Conservation (phyloP, 176 grass and related monocot genomes). For the Aegilops speltoides region DNA sequence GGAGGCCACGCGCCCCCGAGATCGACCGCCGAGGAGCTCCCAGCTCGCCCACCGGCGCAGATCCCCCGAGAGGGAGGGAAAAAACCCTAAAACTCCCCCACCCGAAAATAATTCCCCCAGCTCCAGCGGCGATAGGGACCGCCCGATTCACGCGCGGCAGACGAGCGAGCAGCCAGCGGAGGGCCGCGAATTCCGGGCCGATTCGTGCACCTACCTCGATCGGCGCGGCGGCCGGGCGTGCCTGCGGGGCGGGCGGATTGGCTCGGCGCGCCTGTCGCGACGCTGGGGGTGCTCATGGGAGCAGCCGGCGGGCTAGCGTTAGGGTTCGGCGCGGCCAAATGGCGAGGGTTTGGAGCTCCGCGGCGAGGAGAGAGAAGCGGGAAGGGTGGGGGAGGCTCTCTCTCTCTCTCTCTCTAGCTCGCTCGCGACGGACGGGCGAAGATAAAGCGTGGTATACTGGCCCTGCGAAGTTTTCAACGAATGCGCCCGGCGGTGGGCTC, state of each 20-base stretch:
- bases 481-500: constrained; percentile 12
- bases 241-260: constrained; percentile 18
- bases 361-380: neutral
- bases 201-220: constrained; percentile 58
- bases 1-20: neutral
- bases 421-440: constrained; percentile 38
- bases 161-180: neutral
- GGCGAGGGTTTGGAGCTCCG: constrained; percentile 44
- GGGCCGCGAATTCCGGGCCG: constrained; percentile 42
- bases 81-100: constrained; percentile 11
- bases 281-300: constrained; percentile 2
- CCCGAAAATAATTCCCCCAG: constrained; percentile 22
- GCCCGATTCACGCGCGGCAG: constrained; percentile 29
- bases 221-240: constrained; percentile 6
- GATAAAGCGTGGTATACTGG: constrained; percentile 51
- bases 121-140: neutral
- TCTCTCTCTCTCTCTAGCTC: neutral
- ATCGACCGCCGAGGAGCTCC: constrained; percentile 45
- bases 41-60: constrained; percentile 33
- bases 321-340: constrained; percentile 44
- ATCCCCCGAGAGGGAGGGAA: constrained; percentile 23
- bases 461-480: constrained; percentile 71
- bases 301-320: constrained; percentile 28
- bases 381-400: constrained; percentile 13
- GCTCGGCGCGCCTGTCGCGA: constrained; percentile 21